A percentile compares a stretch with the other conserved stretches of the same genome.
These are phyloP conservation scores for Apiospora malaysiana DNA, from an alignment of 2,329 filamentous ascomycete species.

Conservation along the genomic window DNA sequence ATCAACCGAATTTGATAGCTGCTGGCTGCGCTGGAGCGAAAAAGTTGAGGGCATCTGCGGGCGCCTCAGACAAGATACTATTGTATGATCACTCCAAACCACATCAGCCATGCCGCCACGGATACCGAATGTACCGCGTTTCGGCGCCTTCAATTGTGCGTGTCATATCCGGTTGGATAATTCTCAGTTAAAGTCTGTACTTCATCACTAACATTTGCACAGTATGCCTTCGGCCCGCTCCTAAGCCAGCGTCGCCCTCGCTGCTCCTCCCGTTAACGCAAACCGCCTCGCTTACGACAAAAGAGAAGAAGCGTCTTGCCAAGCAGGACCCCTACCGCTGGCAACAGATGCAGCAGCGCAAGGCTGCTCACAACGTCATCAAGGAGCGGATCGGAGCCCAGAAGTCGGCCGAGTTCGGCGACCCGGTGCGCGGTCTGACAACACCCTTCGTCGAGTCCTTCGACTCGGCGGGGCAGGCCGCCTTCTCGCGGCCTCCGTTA, in stretches of 20 bases:
- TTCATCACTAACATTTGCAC: conserved; percentile 18
- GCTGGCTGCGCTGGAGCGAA: conserved; percentile 3
- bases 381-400: conserved; percentile 71
- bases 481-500: conserved; percentile 41
- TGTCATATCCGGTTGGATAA: background rate
- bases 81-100: conserved; percentile 5
- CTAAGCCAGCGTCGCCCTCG: conserved; percentile 52
- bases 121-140: conserved; percentile 64
- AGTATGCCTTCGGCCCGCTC: conserved; percentile 67
- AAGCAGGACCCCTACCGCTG: conserved; percentile 83
- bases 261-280: conserved; percentile 58
- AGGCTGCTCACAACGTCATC: conserved; percentile 80
- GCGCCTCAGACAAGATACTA: conserved; percentile 11
- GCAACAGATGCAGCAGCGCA: conserved; percentile 82
- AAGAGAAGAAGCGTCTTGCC: conserved; percentile 68
- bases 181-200: conserved; percentile 31
- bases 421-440: conserved; percentile 77
- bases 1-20: conserved; percentile 6
- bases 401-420: conserved; percentile 70
- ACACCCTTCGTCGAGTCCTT: conserved; percentile 88
- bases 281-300: conserved; percentile 66
- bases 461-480: conserved; percentile 64
- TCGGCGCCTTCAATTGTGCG: conserved; percentile 67
- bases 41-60: conserved; percentile 15
- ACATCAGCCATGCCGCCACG: conserved; percentile 65